phyloP scores from a whole-genome alignment of 2,329 filamentous ascomycete genomes.

The Phialophora tarda region DNA sequence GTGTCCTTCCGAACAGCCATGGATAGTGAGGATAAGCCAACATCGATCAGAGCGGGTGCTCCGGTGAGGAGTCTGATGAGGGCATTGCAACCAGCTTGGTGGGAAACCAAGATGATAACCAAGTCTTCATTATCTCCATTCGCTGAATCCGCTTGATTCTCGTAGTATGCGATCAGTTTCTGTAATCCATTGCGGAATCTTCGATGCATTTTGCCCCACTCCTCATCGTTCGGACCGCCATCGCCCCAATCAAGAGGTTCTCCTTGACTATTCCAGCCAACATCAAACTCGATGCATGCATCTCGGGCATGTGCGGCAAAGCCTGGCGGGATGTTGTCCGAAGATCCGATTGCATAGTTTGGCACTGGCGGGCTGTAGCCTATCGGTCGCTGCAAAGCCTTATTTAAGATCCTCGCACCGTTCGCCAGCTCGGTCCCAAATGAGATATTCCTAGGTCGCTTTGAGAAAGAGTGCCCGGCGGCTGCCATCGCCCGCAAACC shows the following conservation, averaged over 20 bases:
- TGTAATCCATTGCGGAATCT: conserved; percentile 81
- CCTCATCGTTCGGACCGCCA: conserved; percentile 86
- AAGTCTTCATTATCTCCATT: conserved; percentile 72
- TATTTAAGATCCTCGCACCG: conserved; percentile 28
- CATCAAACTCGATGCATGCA: conserved; percentile 84
- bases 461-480: conserved; percentile 37
- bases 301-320: conserved; percentile 91
- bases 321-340: conserved; percentile 81
- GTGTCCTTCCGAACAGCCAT: conserved; percentile 72
- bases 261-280: conserved; percentile 93
- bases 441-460: conserved; percentile 36
- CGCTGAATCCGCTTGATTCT: conserved; percentile 48
- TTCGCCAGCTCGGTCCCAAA: conserved; percentile 36
- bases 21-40: conserved; percentile 87
- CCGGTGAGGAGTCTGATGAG: conserved; percentile 90
- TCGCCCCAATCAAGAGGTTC: conserved; percentile 80
- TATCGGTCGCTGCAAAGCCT: conserved; percentile 24
- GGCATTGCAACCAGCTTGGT: conserved; percentile 95
- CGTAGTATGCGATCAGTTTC: conserved; percentile 83
- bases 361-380: conserved; percentile 79
- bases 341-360: conserved; percentile 79
- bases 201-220: conserved; percentile 95
- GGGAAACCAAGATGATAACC: conserved; percentile 85
- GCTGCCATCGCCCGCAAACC: conserved; percentile 39
- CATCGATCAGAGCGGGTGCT: conserved; percentile 87